These are phyloP conservation scores for Tuber aestivum DNA, from an alignment of 495 filamentous ascomycete genomes.

Conservation along the genomic window DNA sequence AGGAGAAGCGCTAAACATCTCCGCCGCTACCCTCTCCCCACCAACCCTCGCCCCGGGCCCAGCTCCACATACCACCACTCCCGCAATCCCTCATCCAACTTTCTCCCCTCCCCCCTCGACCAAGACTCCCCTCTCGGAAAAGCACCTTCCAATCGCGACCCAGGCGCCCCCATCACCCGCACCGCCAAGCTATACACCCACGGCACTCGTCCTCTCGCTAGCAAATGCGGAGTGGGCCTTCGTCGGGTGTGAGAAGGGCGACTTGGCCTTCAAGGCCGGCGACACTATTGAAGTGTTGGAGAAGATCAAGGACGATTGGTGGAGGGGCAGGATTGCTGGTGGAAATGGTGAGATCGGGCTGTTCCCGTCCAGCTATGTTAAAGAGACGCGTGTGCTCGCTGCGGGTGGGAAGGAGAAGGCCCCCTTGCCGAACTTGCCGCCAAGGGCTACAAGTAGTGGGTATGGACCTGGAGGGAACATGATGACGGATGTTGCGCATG, in stretches of 20 bases:
- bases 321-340: slow-evolving; percentile 70
- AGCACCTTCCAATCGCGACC: slow-evolving; percentile 39
- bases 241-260: slow-evolving; percentile 66
- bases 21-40: slow-evolving; percentile 16
- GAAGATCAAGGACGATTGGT: slow-evolving; percentile 96
- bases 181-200: slow-evolving; percentile 48
- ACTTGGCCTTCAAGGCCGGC: slow-evolving; percentile 67
- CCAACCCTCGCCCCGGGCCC: slow-evolving; percentile 23
- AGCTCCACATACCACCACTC: slow-evolving; percentile 50
- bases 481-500: slow-evolving; percentile 41
- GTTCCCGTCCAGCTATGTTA: slow-evolving; percentile 86
- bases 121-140: slow-evolving; percentile 37
- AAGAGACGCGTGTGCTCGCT: slow-evolving; percentile 44
- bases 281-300: slow-evolving; percentile 73
- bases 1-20: slow-evolving; percentile 19
- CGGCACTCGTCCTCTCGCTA: slow-evolving; percentile 53
- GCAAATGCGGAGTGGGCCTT: slow-evolving; percentile 84
- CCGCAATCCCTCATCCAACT: slow-evolving; percentile 47
- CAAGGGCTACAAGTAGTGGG: slow-evolving; percentile 7
- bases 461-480: slow-evolving; percentile 40
- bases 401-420: slow-evolving; percentile 21
- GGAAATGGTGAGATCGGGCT: slow-evolving; percentile 79
- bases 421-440: slow-evolving; percentile 24
- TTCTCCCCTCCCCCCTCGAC: slow-evolving; percentile 39
- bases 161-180: slow-evolving; percentile 42